Percentiles rank a stretch among this genome's conserved stretches.
phyloP scores from a whole-genome alignment of 2,329 filamentous ascomycete species.

The Zasmidium citrigriseum region DNA sequence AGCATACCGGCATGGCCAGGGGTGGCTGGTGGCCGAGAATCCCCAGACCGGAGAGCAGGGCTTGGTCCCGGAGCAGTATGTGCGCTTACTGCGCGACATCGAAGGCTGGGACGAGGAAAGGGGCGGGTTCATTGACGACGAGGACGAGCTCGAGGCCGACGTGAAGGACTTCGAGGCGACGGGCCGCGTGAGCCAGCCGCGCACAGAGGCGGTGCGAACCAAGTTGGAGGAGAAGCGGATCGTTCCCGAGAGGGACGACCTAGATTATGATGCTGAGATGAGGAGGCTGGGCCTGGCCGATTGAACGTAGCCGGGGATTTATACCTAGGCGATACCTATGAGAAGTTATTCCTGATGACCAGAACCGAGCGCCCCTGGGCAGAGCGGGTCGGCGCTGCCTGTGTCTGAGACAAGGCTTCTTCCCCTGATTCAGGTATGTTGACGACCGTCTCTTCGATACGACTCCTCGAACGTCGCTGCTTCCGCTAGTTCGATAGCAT shows the following conservation, averaged over 20 bases:
- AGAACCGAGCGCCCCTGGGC: no score
- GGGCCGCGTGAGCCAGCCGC: neutral
- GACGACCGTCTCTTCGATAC: no score
- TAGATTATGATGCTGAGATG: neutral
- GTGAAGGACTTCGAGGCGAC: conserved; percentile 16
- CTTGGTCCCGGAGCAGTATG: conserved; percentile 94
- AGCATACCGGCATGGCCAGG: conserved; percentile 92
- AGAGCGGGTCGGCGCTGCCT: no score
- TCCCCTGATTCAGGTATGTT: no score
- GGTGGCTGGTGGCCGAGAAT: conserved; percentile 96
- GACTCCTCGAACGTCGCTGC: no score
- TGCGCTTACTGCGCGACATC: conserved; percentile 86
- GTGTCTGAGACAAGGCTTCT: no score
- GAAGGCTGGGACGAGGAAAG: conserved; percentile 82
- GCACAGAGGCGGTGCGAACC: neutral
- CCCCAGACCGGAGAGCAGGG: conserved; percentile 92
- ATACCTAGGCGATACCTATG: neutral
- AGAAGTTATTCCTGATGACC: neutral
- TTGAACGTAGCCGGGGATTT: neutral
- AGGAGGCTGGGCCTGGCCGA: neutral
- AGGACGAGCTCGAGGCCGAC: conserved; percentile 22
- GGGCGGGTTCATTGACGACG: conserved; percentile 65
- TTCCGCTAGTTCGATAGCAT: no score
- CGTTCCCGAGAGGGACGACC: neutral
- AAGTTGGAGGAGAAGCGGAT: neutral